These are phyloP conservation scores for Termitomyces sp. DNA, from an alignment of 768 basidiomycete genomes.

Conservation along the genomic window DNA sequence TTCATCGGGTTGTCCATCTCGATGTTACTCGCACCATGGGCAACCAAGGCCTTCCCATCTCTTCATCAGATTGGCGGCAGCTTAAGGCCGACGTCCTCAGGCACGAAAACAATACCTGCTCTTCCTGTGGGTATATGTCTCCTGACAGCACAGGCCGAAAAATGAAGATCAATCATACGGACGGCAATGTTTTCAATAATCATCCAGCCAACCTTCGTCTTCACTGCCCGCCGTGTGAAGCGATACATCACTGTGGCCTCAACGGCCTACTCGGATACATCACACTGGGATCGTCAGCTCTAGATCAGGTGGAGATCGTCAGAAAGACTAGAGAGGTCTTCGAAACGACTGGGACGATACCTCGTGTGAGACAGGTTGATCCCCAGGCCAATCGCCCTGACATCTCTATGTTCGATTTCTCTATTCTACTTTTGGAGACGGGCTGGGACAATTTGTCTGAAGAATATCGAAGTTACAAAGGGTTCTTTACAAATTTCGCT, in stretches of 20 bases:
- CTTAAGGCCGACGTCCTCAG: conserved; percentile 5
- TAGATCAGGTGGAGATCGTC: conserved; percentile 17
- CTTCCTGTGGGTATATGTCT: conserved; percentile 9
- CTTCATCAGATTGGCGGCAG: conserved; percentile 3
- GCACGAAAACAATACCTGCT: conserved; percentile 12
- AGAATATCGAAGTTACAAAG: background rate
- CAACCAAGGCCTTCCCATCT: background rate
- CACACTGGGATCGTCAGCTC: conserved; percentile 3
- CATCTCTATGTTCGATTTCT: conserved; percentile 5
- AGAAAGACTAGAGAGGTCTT: conserved; percentile 13
- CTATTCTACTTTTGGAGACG: background rate
- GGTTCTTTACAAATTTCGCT: conserved; percentile 5
- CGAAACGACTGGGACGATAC: conserved; percentile 9
- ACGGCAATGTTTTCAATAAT: conserved; percentile 11
- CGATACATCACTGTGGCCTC: conserved; percentile 12
- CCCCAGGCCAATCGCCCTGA: conserved; percentile 2
- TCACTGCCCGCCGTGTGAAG: conserved; percentile 12
- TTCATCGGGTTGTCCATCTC: background rate
- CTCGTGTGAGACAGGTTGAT: conserved; percentile 11
- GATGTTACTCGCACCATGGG: conserved; percentile 3
- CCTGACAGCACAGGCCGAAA: conserved; percentile 1
- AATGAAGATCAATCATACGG: conserved; percentile 9
- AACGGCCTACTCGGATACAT: conserved; percentile 3
- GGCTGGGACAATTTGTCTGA: conserved; percentile 4
- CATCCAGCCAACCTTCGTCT: conserved; percentile 9